Conservation (phyloP, 2,329 filamentous ascomycete genomes). For the Leptographium wingfieldii region DNA sequence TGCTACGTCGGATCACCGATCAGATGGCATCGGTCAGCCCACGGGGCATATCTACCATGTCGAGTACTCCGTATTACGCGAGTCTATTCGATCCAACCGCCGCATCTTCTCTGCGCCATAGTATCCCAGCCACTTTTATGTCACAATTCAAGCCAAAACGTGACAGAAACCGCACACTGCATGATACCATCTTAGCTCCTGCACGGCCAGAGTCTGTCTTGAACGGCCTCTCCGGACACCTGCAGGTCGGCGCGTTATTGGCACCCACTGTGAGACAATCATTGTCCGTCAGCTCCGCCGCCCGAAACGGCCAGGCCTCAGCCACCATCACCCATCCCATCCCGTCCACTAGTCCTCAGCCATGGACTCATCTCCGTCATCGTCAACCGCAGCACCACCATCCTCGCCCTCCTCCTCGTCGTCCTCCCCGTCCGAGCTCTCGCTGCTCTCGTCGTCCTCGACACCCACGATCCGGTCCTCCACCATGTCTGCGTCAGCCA, state of each 20-base stretch:
- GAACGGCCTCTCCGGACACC: too few relatives aligned
- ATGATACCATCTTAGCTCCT: not conserved
- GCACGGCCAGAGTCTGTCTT: not conserved
- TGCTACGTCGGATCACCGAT: too few relatives aligned
- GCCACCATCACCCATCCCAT: not conserved
- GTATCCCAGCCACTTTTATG: not conserved
- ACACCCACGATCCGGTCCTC: slow-evolving; percentile 70
- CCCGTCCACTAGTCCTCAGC: slow-evolving; percentile 32
- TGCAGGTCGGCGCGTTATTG: too few relatives aligned
- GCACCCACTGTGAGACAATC: not conserved
- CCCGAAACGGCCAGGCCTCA: not conserved
- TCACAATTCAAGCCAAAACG: not conserved
- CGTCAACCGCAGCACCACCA: slow-evolving; percentile 18
- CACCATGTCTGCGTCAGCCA: slow-evolving; percentile 48
- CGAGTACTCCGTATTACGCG: not conserved
- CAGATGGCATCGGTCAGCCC: too few relatives aligned
- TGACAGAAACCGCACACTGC: not conserved
- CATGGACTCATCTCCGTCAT: slow-evolving; percentile 37
- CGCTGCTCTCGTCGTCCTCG: slow-evolving; percentile 38
- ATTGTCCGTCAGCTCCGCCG: not conserved
- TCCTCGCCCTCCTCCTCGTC: slow-evolving; percentile 19
- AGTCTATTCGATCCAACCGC: not conserved
- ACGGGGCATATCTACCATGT: not conserved
- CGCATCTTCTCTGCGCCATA: not conserved
- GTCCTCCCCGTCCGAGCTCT: slow-evolving; percentile 31